These are phyloP conservation scores for Dactylis glomerata DNA, from an alignment of 176 grass and related monocot species.

Conservation along the genomic window DNA sequence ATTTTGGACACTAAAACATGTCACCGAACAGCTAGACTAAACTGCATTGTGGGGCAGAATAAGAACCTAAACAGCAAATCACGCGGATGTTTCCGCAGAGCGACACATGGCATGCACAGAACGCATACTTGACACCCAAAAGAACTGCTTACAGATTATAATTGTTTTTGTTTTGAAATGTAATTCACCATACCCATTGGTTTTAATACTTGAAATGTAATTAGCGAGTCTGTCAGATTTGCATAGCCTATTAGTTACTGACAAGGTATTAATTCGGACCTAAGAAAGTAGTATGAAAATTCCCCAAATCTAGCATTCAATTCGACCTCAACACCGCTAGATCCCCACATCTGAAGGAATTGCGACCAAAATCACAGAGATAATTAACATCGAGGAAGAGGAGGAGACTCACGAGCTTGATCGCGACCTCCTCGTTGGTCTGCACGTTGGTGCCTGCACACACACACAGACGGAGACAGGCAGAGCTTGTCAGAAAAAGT, in stretches of 20 bases:
- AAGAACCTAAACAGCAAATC: neutral
- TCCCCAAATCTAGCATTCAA: neutral
- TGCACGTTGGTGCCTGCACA: constrained; percentile 84
- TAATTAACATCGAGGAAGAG: neutral
- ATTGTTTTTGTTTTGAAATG: neutral
- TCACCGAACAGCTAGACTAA: neutral
- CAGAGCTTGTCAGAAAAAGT: neutral
- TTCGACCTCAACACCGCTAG: neutral
- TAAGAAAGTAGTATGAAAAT: neutral
- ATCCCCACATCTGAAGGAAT: constrained; percentile 22
- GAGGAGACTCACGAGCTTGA: constrained; percentile 77
- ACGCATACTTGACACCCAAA: neutral
- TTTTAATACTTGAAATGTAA: no score
- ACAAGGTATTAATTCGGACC: neutral
- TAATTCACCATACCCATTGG: neutral
- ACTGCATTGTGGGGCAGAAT: neutral
- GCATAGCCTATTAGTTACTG: neutral
- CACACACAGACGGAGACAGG: neutral
- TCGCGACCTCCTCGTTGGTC: constrained; percentile 87
- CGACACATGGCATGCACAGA: neutral
- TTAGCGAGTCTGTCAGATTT: neutral
- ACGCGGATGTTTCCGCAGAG: neutral
- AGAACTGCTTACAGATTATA: neutral
- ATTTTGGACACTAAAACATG: neutral
- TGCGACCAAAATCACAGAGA: neutral